Evolutionary conservation across 768 basidiomycete species (phyloP), one percentile per base, ranked within the genome.

Genomic region (Agrocybe praecox): DNA sequence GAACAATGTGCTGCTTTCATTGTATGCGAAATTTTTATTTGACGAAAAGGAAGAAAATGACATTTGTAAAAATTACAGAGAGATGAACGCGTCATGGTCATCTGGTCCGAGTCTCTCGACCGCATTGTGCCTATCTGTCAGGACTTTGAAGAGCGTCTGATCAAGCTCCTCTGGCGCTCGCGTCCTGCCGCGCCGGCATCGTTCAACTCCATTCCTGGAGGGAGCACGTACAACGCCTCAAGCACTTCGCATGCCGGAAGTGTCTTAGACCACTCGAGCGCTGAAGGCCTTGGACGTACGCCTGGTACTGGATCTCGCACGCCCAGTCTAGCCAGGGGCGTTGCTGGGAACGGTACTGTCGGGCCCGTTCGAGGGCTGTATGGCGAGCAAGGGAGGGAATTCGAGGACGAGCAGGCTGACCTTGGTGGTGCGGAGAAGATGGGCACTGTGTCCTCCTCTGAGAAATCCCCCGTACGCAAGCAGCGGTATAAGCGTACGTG

Each of bases 1-100:
- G 91, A 94, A 57, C 92, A 94, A 62, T 89, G 86, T 48, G 93
- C 90, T 73, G 92, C 93, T 0, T 95, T 95, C 68, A 85, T 93
- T 65, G 88, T 88, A 55, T 59, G 87, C 80, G n/a, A 3, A 3
- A 6, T 40, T 14, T 12, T 6, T 15, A 6, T 6, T 12, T 40
- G 12, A 4, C 14, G 12, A 3, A 6, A 14, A n/a, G n/a, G 17
- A 19, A 29, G 40, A 11, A 15, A 32, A n/a, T 34, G 15, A 45
- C 51, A 52, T 11, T 24, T 29, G 3, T n/a, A 10, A 7, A 34
- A 14, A 3, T 50, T 6, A 60, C 50, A 89, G 88, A 84, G 92
- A 46, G 89, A 93, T 68, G 93, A 94, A 68, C 84, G 89, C 36
- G 89, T 90, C 17, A 80, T 95, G 53, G 82, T 94, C 58, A 85